Percentiles rank a stretch among this genome's conserved stretches.
phyloP scores from a whole-genome alignment of 129 eudicot genomes.

The Oenanthe sinensis region DNA sequence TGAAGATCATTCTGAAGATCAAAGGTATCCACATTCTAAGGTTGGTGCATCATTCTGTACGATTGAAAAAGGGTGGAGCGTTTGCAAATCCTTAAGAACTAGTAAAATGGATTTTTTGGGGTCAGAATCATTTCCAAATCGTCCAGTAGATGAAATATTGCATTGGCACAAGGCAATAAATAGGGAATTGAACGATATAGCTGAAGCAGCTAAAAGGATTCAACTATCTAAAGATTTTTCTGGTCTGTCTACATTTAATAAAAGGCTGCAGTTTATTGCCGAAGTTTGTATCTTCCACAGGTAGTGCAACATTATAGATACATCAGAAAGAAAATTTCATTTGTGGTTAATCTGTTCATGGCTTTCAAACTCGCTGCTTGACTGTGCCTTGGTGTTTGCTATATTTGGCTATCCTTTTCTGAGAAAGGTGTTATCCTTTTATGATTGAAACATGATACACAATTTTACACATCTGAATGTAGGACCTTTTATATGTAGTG shows the following conservation, averaged over 20 bases:
- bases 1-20: constrained; percentile 8
- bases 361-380: neutral
- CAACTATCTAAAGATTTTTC: constrained; percentile 31
- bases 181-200: constrained; percentile 33
- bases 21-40: constrained; percentile 5
- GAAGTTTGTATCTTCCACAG: constrained; percentile 48
- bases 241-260: constrained; percentile 27
- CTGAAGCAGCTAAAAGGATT: constrained; percentile 33
- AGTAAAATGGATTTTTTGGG: constrained; percentile 23
- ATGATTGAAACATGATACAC: neutral
- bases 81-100: constrained; percentile 15
- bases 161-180: constrained; percentile 45
- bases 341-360: neutral
- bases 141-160: constrained; percentile 38
- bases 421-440: neutral
- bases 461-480: neutral
- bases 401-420: neutral
- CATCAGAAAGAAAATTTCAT: neutral
- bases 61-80: constrained; percentile 13
- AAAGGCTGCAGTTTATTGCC: constrained; percentile 39
- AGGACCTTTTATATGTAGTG: neutral
- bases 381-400: neutral
- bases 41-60: neutral
- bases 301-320: constrained; percentile 11
- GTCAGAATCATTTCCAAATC: constrained; percentile 13